Percentiles rank a stretch among this genome's conserved stretches.
These are phyloP conservation scores for Fusarium stilboides DNA, from an alignment of 2,329 filamentous ascomycete genomes.

Conservation along the genomic window DNA sequence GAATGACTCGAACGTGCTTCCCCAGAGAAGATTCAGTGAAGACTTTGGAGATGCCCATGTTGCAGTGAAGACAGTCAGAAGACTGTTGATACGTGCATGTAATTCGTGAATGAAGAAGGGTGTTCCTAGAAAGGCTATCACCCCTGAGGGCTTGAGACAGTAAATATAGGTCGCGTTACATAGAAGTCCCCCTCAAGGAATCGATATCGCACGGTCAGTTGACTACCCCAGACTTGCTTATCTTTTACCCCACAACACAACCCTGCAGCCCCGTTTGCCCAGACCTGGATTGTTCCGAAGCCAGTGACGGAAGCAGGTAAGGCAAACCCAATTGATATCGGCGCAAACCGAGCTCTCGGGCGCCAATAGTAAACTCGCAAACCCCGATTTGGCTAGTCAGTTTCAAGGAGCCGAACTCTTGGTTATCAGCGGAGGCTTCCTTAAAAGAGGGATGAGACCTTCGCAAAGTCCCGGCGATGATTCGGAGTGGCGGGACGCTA, in stretches of 20 bases:
- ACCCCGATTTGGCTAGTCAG: no score
- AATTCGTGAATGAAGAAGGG: no score
- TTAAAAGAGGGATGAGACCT: background rate
- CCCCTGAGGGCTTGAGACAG: no score
- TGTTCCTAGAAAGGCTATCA: no score
- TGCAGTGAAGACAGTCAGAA: background rate
- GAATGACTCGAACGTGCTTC: conserved; percentile 27
- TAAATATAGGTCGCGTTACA: no score
- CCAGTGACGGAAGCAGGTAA: background rate
- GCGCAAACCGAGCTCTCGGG: background rate
- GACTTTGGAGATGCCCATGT: conserved; percentile 14
- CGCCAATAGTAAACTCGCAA: no score
- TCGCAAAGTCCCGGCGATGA: background rate
- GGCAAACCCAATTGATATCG: background rate
- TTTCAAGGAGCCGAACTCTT: no score
- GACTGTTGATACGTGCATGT: no score
- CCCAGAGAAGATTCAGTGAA: conserved; percentile 27
- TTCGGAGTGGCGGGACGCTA: no score
- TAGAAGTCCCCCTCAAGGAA: no score
- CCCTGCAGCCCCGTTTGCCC: background rate
- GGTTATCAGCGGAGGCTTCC: background rate
- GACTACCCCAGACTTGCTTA: background rate
- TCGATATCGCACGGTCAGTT: no score
- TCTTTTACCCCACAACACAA: background rate
- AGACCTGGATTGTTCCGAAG: background rate